Evolutionary conservation across 2,329 filamentous ascomycete species (phyloP).

Genomic region (Beauveria australis): DNA sequence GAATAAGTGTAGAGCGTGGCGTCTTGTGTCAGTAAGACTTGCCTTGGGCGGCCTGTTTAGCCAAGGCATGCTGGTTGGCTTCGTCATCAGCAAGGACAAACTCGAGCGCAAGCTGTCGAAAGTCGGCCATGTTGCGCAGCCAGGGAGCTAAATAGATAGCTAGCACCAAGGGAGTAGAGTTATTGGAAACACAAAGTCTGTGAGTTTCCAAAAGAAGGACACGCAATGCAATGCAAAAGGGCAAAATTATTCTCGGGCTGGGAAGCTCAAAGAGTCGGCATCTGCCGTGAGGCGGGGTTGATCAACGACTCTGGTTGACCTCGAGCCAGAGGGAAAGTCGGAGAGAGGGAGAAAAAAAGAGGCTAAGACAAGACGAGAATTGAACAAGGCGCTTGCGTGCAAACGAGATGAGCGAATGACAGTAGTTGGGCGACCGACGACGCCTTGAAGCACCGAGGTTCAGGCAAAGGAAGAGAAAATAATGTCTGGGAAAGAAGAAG

Average conservation of each 20-base stretch:
- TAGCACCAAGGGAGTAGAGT: too few species aligned
- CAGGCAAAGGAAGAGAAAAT: neutral
- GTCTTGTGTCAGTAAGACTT: neutral
- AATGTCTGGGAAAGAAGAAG: neutral
- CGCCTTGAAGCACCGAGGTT: neutral
- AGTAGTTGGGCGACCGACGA: neutral
- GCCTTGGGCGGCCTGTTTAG: slow-evolving; percentile 39
- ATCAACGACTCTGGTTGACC: neutral
- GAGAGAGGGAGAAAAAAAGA: neutral
- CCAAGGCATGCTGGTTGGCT: slow-evolving; percentile 30
- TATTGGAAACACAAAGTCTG: neutral
- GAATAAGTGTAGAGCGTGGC: neutral
- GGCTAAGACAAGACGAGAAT: neutral
- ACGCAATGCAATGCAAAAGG: slow-evolving; percentile 5
- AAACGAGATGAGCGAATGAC: neutral
- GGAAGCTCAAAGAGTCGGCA: neutral
- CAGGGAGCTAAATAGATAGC: neutral
- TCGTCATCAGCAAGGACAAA: slow-evolving; percentile 46
- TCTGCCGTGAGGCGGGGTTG: slow-evolving; percentile 9
- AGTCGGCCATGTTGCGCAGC: slow-evolving; percentile 35
- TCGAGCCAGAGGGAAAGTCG: neutral
- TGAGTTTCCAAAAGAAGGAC: neutral
- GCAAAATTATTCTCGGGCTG: neutral
- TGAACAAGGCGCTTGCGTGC: neutral
- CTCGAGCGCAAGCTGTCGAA: slow-evolving; percentile 44